These are phyloP conservation scores for Orbilia oligospora DNA, from an alignment of 2,329 filamentous ascomycete genomes.

Conservation along the genomic window DNA sequence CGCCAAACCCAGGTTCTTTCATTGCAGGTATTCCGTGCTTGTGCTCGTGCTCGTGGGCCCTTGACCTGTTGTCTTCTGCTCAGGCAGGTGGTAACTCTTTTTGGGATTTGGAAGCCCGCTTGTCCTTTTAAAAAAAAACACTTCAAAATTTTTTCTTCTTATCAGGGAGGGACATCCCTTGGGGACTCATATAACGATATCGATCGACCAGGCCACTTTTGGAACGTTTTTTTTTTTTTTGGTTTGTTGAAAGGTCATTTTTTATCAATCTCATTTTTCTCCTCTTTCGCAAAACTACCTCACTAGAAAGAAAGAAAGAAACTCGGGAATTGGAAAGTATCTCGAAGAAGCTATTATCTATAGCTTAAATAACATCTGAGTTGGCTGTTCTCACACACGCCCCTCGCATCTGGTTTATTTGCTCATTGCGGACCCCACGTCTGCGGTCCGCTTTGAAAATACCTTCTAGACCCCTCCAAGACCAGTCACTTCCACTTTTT, in stretches of 20 bases:
- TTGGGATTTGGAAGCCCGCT: conserved; percentile 40
- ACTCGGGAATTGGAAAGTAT: conserved; percentile 25
- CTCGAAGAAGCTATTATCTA: conserved; percentile 19
- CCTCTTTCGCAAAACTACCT: conserved; percentile 8
- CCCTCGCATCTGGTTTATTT: conserved; percentile 7
- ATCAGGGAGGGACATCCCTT: conserved; percentile 36
- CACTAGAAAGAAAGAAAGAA: background rate
- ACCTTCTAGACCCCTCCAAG: background rate
- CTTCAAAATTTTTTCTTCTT: conserved; percentile 33
- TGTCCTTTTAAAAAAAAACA: conserved; percentile 40
- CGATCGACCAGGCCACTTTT: conserved; percentile 25
- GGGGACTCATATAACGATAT: conserved; percentile 37
- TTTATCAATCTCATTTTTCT: conserved; percentile 19
- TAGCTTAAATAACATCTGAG: conserved; percentile 30
- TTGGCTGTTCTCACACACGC: conserved; percentile 8
- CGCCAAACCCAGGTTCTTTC: conserved; percentile 49
- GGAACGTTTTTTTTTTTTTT: conserved; percentile 42
- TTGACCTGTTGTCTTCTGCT: conserved; percentile 28
- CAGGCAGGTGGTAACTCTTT: conserved; percentile 36
- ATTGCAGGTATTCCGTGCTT: conserved; percentile 21
- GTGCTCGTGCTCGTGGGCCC: conserved; percentile 24
- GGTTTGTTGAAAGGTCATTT: conserved; percentile 19
- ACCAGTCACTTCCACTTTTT: conserved; percentile 13
- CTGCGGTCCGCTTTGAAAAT: background rate
- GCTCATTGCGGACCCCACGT: conserved; percentile 17